Base-by-base conservation (phyloP, 163 green algal genomes). In the Prototheca wickerhamii region DNA sequence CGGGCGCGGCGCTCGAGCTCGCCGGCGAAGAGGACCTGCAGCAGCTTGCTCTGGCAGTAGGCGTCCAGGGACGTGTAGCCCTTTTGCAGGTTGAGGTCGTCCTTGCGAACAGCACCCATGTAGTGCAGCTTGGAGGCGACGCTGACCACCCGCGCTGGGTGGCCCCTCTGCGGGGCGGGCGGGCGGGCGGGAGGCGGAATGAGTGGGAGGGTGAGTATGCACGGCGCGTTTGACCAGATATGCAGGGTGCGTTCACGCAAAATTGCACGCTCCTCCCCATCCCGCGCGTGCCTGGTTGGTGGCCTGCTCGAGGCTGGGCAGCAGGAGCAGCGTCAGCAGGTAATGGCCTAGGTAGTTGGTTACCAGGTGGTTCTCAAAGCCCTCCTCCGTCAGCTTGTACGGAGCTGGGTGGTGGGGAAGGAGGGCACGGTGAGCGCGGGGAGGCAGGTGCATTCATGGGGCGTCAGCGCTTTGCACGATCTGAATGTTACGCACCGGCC, bases 41-140 rank as follows among this genome's bases (percentile, higher is more conserved):
- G 79, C 18, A 93, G 69, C 75, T 94, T 94, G 78, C 79, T 89
- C 63, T 82, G 74, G 31, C 63, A 68, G 60, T 95, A 94, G 6
- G 80, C 85, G 0, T 34, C 35, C 42, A 82, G 32, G 2, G 78
- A 64, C 21, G 26, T 77, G 60, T 78, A 89, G 15, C 54, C 17
- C 2, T 5, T 23, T 21, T 43, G 5, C 18, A 82, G 60, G 25
- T 79, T 63, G 2, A 69, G 69, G 71, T 89, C 73, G 2, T 53
- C 29, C n/a, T 18, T 32, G 15, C 61, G 29, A 32, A 88, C 33
- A 12, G 30, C 30, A 17, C 76, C 72, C 49, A 86, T 63, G 15
- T 73, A 62, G 52, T 89, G 75, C 58, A 91, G 67, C 28, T 67
- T 71, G 15, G 82, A 89, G n/a, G 82, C 77, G 15, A 91, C 84